Conservation (phyloP, 2,329 filamentous ascomycete species). For the Phaeosphaeria sp. region DNA sequence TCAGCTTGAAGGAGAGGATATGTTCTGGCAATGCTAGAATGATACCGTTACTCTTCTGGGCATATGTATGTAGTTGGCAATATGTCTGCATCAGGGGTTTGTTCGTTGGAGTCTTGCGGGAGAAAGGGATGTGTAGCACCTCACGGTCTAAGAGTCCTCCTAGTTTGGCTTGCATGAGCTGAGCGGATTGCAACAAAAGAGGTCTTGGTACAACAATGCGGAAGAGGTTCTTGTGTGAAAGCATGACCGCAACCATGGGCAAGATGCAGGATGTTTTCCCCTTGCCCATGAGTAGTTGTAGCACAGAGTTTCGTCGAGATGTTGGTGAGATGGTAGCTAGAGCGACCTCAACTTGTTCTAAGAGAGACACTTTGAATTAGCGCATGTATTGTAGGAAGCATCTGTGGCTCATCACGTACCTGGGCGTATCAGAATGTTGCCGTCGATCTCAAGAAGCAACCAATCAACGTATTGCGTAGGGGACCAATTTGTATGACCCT, state of each 20-base stretch:
- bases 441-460: conserved; percentile 71
- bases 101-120: conserved; percentile 55
- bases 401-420: neutral
- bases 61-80: conserved; percentile 49
- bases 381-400: neutral
- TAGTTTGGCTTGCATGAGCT: conserved; percentile 62
- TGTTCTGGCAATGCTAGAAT: conserved; percentile 69
- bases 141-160: conserved; percentile 62
- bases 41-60: conserved; percentile 56
- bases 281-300: conserved; percentile 73
- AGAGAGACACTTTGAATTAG: neutral
- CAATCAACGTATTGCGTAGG: conserved; percentile 65
- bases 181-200: conserved; percentile 63
- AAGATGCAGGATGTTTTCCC: conserved; percentile 69
- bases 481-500: conserved; percentile 64
- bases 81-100: conserved; percentile 40
- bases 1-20: conserved; percentile 68
- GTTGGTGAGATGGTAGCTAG: conserved; percentile 63
- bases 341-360: conserved; percentile 68
- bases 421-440: conserved; percentile 65
- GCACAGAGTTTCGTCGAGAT: conserved; percentile 62
- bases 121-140: conserved; percentile 65
- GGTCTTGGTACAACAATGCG: conserved; percentile 65
- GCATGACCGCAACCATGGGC: conserved; percentile 61
- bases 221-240: conserved; percentile 54